Evolutionary conservation across 2,329 filamentous ascomycete genomes (phyloP), one percentile per base, ranked within the genome.

Genomic region (Dactylellina drechsleri): DNA sequence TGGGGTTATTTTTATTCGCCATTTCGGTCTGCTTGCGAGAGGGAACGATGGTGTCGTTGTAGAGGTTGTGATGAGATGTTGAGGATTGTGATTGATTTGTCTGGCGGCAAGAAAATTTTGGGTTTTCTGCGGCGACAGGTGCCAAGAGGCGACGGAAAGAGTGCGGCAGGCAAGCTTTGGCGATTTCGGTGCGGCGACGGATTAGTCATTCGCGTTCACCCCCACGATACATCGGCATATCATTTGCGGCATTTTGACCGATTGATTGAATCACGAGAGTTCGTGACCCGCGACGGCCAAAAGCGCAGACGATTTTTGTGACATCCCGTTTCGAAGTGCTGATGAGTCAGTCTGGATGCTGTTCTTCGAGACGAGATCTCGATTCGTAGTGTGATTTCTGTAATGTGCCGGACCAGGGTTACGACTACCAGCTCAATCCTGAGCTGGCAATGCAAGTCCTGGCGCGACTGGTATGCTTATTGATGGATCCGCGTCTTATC

Each of bases 1-100:
- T 75, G 36, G 53, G 23, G 20, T 75, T 75, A 31, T 75, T 75
- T 16, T 75, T 75, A 52, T 75, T 75, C 47, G 71, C 71, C 71
- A 75, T 75, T 45, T 49, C 49, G 49, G 26, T 49, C 7, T 6
- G 53, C 10, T 53, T 31, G 10, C 7, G 10, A 36, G 31, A 5
- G 6, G 31, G 31, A 28, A 28, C 6, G 31, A 7, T 36, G 31
- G 31, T 36, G 31, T 36, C 31, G 31, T 4, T 7, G 6, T 36
- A 10, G 31, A n/a, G 50, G 15, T 5, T 45, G 56, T 15, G 28
- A 18, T n/a, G 16, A 6, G 36, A 31, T 18, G 50, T 7, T 23
- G 26, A 36, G 53, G 31, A 23, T 58, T 26, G 31, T 23, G 23
- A 23, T 43, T 36, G 6, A 18, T 28, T 49, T 60, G 31, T 36